These are phyloP conservation scores for Kazachstania kunashirensis DNA, from an alignment of 805 yeast species.

Conservation along the genomic window DNA sequence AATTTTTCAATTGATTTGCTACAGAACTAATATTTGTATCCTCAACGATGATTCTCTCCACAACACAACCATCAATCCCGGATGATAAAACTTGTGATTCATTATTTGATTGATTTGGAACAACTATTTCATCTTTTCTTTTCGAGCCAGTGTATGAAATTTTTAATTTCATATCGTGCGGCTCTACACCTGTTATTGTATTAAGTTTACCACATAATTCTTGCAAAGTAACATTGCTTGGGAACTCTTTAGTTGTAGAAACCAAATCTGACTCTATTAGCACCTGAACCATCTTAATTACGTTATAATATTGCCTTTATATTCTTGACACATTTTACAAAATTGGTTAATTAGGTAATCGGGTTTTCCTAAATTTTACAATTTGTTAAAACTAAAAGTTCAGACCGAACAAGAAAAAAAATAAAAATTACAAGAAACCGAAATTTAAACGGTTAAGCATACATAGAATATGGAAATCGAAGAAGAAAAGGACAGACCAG, in stretches of 20 bases:
- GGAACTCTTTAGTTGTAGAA: conserved; percentile 13
- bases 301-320: too few species aligned
- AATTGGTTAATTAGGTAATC: too few species aligned
- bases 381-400: too few species aligned
- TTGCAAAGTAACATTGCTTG: conserved; percentile 8
- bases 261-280: conserved; percentile 17
- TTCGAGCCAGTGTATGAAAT: neutral
- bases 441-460: too few species aligned
- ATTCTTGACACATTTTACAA: too few species aligned
- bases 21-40: conserved; percentile 47
- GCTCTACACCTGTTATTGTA: conserved; percentile 22
- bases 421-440: too few species aligned
- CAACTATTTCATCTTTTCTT: neutral
- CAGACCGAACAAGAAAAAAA: too few species aligned
- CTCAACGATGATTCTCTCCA: conserved; percentile 35
- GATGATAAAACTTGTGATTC: neutral
- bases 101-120: neutral
- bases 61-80: neutral
- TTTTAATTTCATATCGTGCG: conserved; percentile 19
- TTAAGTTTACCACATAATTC: conserved; percentile 19
- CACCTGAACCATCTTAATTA: conserved; percentile 5
- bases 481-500: too few species aligned
- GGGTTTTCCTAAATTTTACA: too few species aligned
- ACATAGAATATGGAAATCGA: too few species aligned
- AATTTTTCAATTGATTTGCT: conserved; percentile 31